A percentile compares a stretch with the other conserved stretches of the same genome.
Evolutionary conservation across 805 yeast species (phyloP).

Genomic region (Metschnikowia lachancei): DNA sequence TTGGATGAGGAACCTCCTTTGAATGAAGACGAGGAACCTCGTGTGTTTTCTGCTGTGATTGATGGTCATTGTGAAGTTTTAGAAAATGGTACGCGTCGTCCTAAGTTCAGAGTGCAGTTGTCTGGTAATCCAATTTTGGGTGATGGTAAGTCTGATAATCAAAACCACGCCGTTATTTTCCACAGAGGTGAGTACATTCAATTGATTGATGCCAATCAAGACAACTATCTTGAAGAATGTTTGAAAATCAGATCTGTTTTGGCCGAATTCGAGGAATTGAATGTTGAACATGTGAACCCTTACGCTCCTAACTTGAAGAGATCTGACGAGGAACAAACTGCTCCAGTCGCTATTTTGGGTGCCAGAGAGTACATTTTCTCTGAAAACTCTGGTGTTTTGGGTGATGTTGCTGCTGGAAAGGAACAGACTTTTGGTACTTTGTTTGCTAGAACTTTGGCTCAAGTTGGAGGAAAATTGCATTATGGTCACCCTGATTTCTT

Average conservation of each 20-base stretch:
- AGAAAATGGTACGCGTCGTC: conserved; percentile 53
- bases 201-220: conserved; percentile 81
- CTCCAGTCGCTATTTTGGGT: conserved; percentile 80
- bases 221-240: conserved; percentile 78
- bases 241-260: conserved; percentile 70
- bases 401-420: conserved; percentile 86
- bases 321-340: conserved; percentile 41
- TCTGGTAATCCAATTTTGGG: conserved; percentile 83
- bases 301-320: conserved; percentile 70
- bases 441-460: conserved; percentile 78
- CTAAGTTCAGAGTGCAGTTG: conserved; percentile 57
- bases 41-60: conserved; percentile 61
- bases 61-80: conserved; percentile 44
- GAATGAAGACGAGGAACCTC: conserved; percentile 47
- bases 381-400: conserved; percentile 76
- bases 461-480: conserved; percentile 78
- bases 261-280: conserved; percentile 71
- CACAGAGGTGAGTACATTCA: conserved; percentile 80
- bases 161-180: conserved; percentile 71
- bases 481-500: conserved; percentile 87
- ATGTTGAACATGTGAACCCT: conserved; percentile 63
- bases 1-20: conserved; percentile 57
- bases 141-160: conserved; percentile 83
- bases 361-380: conserved; percentile 82
- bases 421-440: conserved; percentile 86